phyloP scores from a whole-genome alignment of 2,329 filamentous ascomycete genomes.

The Ceratocystis destructans region DNA sequence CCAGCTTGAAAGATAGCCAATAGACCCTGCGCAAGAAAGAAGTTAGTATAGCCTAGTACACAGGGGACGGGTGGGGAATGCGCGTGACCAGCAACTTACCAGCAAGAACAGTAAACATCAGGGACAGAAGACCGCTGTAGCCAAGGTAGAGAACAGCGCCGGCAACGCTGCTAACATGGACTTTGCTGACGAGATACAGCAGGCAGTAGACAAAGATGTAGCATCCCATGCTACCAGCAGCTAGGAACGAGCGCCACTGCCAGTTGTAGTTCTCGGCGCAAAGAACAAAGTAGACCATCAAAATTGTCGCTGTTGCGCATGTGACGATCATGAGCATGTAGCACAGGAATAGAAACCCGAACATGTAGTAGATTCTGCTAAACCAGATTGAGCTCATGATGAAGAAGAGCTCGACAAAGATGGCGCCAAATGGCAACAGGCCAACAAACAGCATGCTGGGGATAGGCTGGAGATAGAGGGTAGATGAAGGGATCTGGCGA shows the following conservation, averaged over 20 bases:
- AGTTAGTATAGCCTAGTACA: constrained; percentile 16
- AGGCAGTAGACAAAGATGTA: constrained; percentile 90
- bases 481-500: constrained; percentile 77
- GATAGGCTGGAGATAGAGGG: constrained; percentile 69
- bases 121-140: constrained; percentile 78
- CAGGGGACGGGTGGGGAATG: neutral
- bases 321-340: constrained; percentile 97
- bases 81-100: constrained; percentile 44
- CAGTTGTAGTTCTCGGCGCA: constrained; percentile 97
- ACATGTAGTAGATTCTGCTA: constrained; percentile 99
- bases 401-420: constrained; percentile 97
- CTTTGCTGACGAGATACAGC: constrained; percentile 77
- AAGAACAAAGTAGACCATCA: constrained; percentile 92
- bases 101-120: constrained; percentile 84
- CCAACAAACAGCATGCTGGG: constrained; percentile 88
- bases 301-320: constrained; percentile 76
- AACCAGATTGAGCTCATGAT: constrained; percentile 99
- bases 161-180: constrained; percentile 71
- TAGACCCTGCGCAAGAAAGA: constrained; percentile 50
- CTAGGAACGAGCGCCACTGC: constrained; percentile 94
- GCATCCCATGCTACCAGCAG: constrained; percentile 73
- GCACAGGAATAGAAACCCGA: constrained; percentile 95
- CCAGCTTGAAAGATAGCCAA: constrained; percentile 93
- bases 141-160: constrained; percentile 86
- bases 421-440: constrained; percentile 85